Percentiles rank a stretch among this genome's conserved stretches.
Evolutionary conservation across 2,329 filamentous ascomycete species (phyloP).

Genomic region (Berkeleyomyces basicola): DNA sequence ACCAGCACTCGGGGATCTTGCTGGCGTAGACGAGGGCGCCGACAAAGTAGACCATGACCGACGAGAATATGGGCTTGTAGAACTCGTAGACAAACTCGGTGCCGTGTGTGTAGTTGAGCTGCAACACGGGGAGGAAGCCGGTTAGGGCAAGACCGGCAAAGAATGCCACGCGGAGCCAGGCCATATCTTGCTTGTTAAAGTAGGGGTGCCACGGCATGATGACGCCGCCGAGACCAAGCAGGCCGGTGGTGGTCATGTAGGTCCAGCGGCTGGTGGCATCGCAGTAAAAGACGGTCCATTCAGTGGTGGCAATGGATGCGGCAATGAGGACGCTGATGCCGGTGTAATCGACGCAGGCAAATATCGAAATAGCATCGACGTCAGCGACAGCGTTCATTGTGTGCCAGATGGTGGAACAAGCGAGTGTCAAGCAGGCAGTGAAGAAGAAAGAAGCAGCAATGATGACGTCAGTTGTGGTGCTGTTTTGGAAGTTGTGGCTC

Average conservation of each 20-base stretch:
- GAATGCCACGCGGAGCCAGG: conserved; percentile 82
- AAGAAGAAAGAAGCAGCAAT: conserved; percentile 93
- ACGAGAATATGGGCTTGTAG: conserved; percentile 76
- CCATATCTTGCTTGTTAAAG: conserved; percentile 86
- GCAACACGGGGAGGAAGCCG: conserved; percentile 74
- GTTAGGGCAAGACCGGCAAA: conserved; percentile 77
- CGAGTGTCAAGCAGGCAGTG: conserved; percentile 82
- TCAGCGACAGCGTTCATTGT: conserved; percentile 97
- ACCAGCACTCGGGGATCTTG: conserved; percentile 86
- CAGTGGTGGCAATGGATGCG: conserved; percentile 91
- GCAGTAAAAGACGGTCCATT: conserved; percentile 98
- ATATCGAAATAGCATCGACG: conserved; percentile 75
- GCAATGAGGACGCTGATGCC: conserved; percentile 91
- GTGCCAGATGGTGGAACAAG: conserved; percentile 95
- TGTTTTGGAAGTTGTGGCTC: conserved; percentile 69
- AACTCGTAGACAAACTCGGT: conserved; percentile 71
- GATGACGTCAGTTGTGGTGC: conserved; percentile 73
- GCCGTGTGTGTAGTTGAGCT: conserved; percentile 65
- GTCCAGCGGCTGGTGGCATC: conserved; percentile 72
- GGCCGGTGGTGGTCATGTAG: conserved; percentile 69
- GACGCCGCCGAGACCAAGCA: conserved; percentile 71
- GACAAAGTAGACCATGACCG: conserved; percentile 65
- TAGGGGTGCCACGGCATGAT: conserved; percentile 90
- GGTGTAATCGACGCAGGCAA: conserved; percentile 96
- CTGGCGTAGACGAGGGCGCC: conserved; percentile 81